These are phyloP conservation scores for Cryptosporidium canis DNA, from an alignment of 169 alveolate genomes.

Conservation along the genomic window DNA sequence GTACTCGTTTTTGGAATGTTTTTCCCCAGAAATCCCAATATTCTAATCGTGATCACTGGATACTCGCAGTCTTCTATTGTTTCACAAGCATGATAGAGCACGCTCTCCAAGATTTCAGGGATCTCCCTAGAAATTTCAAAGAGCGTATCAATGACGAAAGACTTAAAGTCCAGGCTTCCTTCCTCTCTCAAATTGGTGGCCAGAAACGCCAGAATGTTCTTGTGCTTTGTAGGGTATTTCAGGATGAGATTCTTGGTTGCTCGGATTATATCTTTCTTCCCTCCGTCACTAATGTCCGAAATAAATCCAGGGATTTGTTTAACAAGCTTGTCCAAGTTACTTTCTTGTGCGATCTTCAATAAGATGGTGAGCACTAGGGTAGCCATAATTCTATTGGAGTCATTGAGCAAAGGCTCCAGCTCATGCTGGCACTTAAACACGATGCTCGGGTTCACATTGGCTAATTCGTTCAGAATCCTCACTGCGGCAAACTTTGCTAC, in stretches of 20 bases:
- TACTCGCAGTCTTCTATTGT: conserved; percentile 98
- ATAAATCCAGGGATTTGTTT: conserved; percentile 86
- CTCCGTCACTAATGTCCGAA: conserved; percentile 86
- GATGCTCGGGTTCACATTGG: conserved; percentile 79
- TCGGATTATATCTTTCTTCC: conserved; percentile 90
- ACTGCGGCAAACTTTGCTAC: conserved; percentile 90
- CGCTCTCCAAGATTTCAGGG: conserved; percentile 85
- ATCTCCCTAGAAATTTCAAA: conserved; percentile 86
- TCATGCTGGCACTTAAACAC: conserved; percentile 86
- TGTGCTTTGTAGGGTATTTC: conserved; percentile 91
- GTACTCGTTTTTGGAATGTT: conserved; percentile 89
- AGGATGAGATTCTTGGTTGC: conserved; percentile 92
- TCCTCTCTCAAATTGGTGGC: conserved; percentile 92
- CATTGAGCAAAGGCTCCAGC: conserved; percentile 89
- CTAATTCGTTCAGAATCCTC: conserved; percentile 82
- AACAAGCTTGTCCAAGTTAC: conserved; percentile 91
- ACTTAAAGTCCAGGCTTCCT: conserved; percentile 87
- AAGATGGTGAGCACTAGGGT: conserved; percentile 94
- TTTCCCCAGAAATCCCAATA: conserved; percentile 89
- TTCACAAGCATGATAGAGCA: conserved; percentile 93
- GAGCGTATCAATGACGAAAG: conserved; percentile 91
- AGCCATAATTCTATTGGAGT: conserved; percentile 90
- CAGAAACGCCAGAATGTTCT: conserved; percentile 88
- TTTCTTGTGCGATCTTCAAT: conserved; percentile 94
- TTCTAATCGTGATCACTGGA: conserved; percentile 86